Conservation (phyloP, 805 yeast genomes). For the Saturnispora ahearnii region DNA sequence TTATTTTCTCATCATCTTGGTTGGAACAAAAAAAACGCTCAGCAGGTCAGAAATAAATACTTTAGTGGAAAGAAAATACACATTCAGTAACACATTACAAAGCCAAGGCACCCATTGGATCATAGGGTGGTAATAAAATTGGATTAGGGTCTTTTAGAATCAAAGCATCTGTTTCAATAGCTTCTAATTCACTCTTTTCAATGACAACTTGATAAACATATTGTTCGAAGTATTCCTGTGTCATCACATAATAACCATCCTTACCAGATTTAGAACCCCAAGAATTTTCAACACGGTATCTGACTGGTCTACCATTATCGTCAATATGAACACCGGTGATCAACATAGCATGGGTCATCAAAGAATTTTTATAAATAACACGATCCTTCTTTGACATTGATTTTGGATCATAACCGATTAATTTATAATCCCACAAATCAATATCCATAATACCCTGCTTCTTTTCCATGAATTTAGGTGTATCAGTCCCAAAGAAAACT, state of each 20-base stretch:
- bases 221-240: conserved; percentile 65
- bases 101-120: conserved; percentile 74
- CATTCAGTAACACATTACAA: neutral
- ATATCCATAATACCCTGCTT: conserved; percentile 65
- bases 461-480: conserved; percentile 66
- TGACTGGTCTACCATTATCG: conserved; percentile 46
- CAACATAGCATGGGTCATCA: conserved; percentile 89
- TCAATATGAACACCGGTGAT: conserved; percentile 75
- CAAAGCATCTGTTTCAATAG: conserved; percentile 13
- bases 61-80: neutral
- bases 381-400: conserved; percentile 54
- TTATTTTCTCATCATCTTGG: too few relatives aligned
- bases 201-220: conserved; percentile 67
- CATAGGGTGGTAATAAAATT: conserved; percentile 63
- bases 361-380: conserved; percentile 57
- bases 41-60: neutral
- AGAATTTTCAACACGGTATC: conserved; percentile 70
- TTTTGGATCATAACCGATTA: conserved; percentile 42
- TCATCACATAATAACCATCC: conserved; percentile 63
- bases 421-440: conserved; percentile 55
- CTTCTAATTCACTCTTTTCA: conserved; percentile 35
- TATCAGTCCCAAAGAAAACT: conserved; percentile 82
- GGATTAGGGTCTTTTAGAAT: conserved; percentile 37
- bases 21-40: neutral
- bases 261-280: conserved; percentile 66